Conservation (phyloP, 1,284 basidiomycete species). For the Volvariella volvacea region DNA sequence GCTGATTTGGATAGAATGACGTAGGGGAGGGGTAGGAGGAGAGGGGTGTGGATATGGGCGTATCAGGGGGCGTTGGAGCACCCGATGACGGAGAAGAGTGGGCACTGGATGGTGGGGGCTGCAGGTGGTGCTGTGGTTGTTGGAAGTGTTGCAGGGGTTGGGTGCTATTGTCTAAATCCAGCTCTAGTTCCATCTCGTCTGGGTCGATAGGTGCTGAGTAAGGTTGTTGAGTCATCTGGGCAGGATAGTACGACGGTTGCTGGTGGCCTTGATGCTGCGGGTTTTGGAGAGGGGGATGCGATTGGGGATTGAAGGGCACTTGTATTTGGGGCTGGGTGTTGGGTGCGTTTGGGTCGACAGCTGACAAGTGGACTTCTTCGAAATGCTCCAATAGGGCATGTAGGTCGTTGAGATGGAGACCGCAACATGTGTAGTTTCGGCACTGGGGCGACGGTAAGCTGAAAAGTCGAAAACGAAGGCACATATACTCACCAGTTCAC, state of each 20-base stretch:
- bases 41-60: conserved; percentile 41
- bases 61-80: conserved; percentile 41
- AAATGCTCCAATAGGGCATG: conserved; percentile 85
- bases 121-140: conserved; percentile 14
- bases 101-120: conserved; percentile 25
- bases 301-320: conserved; percentile 38
- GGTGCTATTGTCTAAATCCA: conserved; percentile 38
- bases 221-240: conserved; percentile 10
- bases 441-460: conserved; percentile 33
- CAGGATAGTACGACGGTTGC: conserved; percentile 9
- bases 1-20: conserved; percentile 17
- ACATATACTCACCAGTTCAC: conserved; percentile 50
- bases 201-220: conserved; percentile 51
- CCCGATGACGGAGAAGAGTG: conserved; percentile 39
- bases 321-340: conserved; percentile 36
- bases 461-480: background rate
- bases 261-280: conserved; percentile 14
- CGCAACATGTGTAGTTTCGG: conserved; percentile 82
- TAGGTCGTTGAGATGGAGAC: conserved; percentile 70
- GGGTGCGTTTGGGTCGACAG: conserved; percentile 47
- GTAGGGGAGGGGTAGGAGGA: conserved; percentile 29
- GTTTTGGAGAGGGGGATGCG: conserved; percentile 17
- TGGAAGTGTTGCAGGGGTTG: conserved; percentile 29
- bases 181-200: conserved; percentile 76
- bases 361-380: conserved; percentile 76